These are phyloP conservation scores for Cymbopogon flexuosus DNA, from an alignment of 202 grass and related monocot genomes.

Conservation along the genomic window DNA sequence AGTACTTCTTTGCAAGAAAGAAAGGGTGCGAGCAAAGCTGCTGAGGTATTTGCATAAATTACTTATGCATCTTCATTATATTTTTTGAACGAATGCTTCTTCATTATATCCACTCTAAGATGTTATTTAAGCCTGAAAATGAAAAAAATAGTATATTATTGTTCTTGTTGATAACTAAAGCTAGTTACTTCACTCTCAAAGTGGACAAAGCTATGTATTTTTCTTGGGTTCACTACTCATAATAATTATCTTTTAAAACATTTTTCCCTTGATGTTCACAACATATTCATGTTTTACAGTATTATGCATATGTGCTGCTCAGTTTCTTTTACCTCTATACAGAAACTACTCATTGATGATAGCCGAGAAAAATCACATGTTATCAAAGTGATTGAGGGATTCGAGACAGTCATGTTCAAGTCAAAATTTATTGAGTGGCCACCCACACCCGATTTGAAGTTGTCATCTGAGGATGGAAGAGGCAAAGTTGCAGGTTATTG, in stretches of 20 bases:
- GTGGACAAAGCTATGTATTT: not conserved
- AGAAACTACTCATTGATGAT: constrained; percentile 68
- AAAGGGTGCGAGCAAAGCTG: constrained; percentile 63
- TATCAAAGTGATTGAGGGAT: constrained; percentile 75
- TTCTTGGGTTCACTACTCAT: not conserved
- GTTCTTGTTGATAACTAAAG: not conserved
- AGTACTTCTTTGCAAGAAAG: constrained; percentile 69
- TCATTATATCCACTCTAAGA: not conserved
- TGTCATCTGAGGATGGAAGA: constrained; percentile 71
- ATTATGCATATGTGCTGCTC: not conserved
- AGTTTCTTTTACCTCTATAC: constrained; percentile 24
- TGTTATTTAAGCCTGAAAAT: not conserved
- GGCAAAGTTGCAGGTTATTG: constrained; percentile 77
- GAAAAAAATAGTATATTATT: not conserved
- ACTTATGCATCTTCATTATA: not conserved
- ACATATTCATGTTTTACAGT: not conserved
- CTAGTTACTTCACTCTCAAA: not conserved
- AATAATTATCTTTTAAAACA: not conserved
- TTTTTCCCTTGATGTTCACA: not conserved
- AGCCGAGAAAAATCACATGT: constrained; percentile 48
- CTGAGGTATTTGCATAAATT: constrained; percentile 52
- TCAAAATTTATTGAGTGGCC: constrained; percentile 77
- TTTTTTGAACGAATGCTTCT: not conserved
- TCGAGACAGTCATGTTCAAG: constrained; percentile 73
- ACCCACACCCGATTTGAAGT: constrained; percentile 61